Conservation (phyloP, 768 basidiomycete species). For the Boletus patriciae region DNA sequence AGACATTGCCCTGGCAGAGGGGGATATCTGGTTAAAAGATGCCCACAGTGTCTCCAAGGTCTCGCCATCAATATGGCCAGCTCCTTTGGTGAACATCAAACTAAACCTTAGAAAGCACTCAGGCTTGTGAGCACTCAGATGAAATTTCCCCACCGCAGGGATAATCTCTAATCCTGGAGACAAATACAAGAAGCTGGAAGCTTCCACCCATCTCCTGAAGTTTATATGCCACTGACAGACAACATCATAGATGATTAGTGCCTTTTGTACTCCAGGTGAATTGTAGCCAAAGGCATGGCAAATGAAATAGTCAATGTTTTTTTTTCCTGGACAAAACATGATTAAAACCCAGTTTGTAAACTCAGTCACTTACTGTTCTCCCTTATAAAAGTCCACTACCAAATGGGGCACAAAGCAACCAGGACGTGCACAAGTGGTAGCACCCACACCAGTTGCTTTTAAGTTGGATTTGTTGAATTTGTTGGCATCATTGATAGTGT, state of each 20-base stretch:
- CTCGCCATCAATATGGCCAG: slow-evolving; percentile 32
- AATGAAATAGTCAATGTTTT: slow-evolving; percentile 33
- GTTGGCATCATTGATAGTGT: background rate
- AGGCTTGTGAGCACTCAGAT: slow-evolving; percentile 31
- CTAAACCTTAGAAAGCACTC: slow-evolving; percentile 27
- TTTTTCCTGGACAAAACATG: slow-evolving; percentile 27
- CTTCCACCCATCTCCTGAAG: slow-evolving; percentile 12
- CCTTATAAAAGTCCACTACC: slow-evolving; percentile 34
- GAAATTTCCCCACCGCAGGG: slow-evolving; percentile 30
- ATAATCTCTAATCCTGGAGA: too few species aligned
- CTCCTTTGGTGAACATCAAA: slow-evolving; percentile 20
- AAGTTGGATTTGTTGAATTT: background rate
- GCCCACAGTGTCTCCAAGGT: slow-evolving; percentile 39
- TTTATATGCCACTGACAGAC: slow-evolving; percentile 27
- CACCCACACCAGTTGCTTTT: background rate
- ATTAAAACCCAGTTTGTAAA: slow-evolving; percentile 3
- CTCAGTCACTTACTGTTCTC: slow-evolving; percentile 22
- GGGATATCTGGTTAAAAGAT: slow-evolving; percentile 26
- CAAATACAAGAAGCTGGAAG: too few species aligned
- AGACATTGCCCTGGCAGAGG: slow-evolving; percentile 23
- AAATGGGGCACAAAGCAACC: slow-evolving; percentile 26
- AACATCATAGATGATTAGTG: slow-evolving; percentile 31
- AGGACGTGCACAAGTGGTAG: background rate
- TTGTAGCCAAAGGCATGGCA: too few species aligned
- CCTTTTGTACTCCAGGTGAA: background rate